phyloP scores from a whole-genome alignment of 176 grass and related monocot genomes.

The Areca catechu region DNA sequence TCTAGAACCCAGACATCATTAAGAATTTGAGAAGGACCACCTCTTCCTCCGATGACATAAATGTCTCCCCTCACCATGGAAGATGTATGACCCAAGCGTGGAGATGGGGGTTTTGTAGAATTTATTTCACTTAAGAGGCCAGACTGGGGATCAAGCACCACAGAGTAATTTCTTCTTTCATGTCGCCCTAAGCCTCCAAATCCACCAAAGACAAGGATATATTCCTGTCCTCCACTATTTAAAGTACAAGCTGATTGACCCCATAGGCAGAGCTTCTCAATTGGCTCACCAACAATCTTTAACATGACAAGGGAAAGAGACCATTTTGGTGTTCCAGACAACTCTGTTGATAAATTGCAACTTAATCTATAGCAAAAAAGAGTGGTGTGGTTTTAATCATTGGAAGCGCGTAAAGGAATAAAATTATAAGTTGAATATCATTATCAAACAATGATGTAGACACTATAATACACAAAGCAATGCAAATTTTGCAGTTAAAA shows the following conservation, averaged over 20 bases:
- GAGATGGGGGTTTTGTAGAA: constrained; percentile 37
- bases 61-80: constrained; percentile 37
- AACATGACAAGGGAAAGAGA: constrained; percentile 40
- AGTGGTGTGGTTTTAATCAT: constrained; percentile 13
- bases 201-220: constrained; percentile 71
- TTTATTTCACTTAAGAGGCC: constrained; percentile 50
- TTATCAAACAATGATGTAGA: no score
- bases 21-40: constrained; percentile 73
- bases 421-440: no score
- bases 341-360: constrained; percentile 23
- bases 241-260: constrained; percentile 65
- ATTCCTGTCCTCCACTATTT: constrained; percentile 26
- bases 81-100: constrained; percentile 77
- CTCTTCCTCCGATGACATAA: constrained; percentile 86
- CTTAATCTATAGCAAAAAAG: constrained; percentile 46
- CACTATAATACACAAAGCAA: no score
- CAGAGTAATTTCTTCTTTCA: constrained; percentile 57
- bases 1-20: constrained; percentile 75
- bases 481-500: no score
- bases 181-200: constrained; percentile 90
- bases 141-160: constrained; percentile 51
- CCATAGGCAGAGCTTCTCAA: constrained; percentile 89
- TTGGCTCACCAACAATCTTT: constrained; percentile 52
- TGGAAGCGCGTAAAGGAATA: background rate
- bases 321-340: constrained; percentile 20